These are phyloP conservation scores for Globisporangium alternatum DNA, from an alignment of 352 stramenopile species.

Conservation along the genomic window DNA sequence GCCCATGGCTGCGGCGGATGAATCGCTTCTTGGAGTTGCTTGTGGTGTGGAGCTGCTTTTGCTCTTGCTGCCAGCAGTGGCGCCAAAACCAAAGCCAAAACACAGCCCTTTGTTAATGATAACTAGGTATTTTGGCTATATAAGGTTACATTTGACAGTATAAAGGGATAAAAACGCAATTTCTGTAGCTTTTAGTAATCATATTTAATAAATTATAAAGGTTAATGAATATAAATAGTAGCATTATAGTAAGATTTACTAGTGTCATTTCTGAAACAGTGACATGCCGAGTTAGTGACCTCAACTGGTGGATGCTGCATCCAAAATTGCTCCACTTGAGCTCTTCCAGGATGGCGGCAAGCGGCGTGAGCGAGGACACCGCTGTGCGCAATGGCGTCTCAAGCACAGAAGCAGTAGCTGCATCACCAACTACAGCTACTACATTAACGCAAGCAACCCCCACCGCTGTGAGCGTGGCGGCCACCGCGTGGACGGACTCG, in stretches of 20 bases:
- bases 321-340: neutral
- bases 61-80: neutral
- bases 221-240: too few relatives aligned
- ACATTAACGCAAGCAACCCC: neutral
- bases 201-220: too few relatives aligned
- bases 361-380: neutral
- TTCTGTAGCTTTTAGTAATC: too few relatives aligned
- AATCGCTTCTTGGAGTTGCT: neutral
- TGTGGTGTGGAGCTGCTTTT: neutral
- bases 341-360: conserved; percentile 1
- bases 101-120: too few relatives aligned
- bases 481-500: conserved; percentile 23
- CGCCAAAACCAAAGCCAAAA: neutral
- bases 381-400: neutral
- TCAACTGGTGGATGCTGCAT: neutral
- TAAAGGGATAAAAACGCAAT: too few relatives aligned
- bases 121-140: too few relatives aligned
- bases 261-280: neutral
- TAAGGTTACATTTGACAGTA: too few relatives aligned
- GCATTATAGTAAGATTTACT: too few relatives aligned
- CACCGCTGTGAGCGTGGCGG: neutral
- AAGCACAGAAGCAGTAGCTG: neutral
- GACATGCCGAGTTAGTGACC: neutral
- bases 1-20: conserved; percentile 25
- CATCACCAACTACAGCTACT: neutral